These are phyloP conservation scores for Batkoa obscura DNA, from an alignment of 371 early-diverging fungal genomes.

Conservation along the genomic window DNA sequence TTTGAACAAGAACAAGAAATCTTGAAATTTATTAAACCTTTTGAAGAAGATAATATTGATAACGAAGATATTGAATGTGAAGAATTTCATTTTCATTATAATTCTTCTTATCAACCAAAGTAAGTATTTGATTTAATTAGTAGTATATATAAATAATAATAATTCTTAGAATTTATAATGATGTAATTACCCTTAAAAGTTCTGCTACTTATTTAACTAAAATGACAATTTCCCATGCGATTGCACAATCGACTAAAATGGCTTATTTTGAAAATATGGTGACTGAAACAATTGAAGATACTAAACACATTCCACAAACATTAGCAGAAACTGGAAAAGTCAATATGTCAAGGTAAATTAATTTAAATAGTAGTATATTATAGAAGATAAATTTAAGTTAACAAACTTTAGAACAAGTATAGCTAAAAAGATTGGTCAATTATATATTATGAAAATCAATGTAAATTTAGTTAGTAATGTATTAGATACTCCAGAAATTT, in stretches of 20 bases:
- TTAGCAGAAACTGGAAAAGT: constrained; percentile 68
- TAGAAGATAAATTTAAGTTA: background rate
- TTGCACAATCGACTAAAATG: constrained; percentile 76
- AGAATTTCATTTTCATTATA: constrained; percentile 81
- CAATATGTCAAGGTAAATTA: constrained; percentile 36
- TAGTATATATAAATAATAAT: background rate
- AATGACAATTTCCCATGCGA: constrained; percentile 65
- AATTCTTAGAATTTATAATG: constrained; percentile 19
- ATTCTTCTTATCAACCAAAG: constrained; percentile 49
- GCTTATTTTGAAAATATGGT: constrained; percentile 61
- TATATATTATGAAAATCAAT: constrained; percentile 74
- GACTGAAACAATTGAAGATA: constrained; percentile 63
- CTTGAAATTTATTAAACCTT: constrained; percentile 42
- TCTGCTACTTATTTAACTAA: constrained; percentile 61
- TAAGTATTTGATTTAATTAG: constrained; percentile 12
- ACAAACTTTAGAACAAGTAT: constrained; percentile 23
- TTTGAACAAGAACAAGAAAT: constrained; percentile 61
- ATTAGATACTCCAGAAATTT: constrained; percentile 71
- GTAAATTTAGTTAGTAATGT: constrained; percentile 71
- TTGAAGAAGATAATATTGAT: constrained; percentile 44
- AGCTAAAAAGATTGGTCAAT: constrained; percentile 39
- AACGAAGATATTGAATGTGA: constrained; percentile 69
- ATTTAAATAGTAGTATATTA: too few relatives aligned
- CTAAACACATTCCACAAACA: constrained; percentile 63
- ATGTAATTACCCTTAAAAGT: constrained; percentile 43